Base-by-base conservation (phyloP, 768 basidiomycete species). In the Boletus rufocinnamomeus region DNA sequence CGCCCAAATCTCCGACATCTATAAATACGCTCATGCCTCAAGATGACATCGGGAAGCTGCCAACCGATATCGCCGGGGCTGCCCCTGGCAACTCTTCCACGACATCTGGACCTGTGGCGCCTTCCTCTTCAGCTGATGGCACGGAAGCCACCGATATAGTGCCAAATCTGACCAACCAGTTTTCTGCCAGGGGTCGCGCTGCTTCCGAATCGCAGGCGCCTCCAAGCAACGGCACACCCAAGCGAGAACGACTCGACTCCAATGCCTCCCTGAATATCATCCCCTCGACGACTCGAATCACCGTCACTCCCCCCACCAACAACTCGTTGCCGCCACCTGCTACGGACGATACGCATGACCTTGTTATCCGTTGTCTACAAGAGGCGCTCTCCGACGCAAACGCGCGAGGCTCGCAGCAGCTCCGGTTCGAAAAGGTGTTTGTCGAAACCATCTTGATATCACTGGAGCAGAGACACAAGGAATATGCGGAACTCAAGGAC, bases 361-460 rank as follows among this genome's bases (percentile, higher is more conserved):
- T 80, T 32, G 77, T 87, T 6, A 60, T 79, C 17, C 68, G 74
- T 48, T 77, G 82, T 43, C 76, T 92, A 35, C 82, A 84, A 56
- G 88, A 92, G 66, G 81, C 81, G 0, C 70, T 93, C 28, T 67
- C 77, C 4, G 83, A 85, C 61, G 84, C 88, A 8, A 80, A 78
- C 57, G 83, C 83, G 23, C 82, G 84, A 37, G 84, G 84, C 11
- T 77, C 78, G 21, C 78, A 81, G 45, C 83, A 87, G 50, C 77
- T 94, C 43, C 82, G 81, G 62, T 75, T 98, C 14, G 92, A 95
- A 63, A 79, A 83, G n/a, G 80, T 73, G 37, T 83, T 95, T 58
- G 77, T 95, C 10, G 87, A 89, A 67, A 80, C 83, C 13, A 82
- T 95, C 21, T 67, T 95, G 47, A 73, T 73, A 27, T 81, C 86